These are phyloP conservation scores for Lactarius sp. DNA, from an alignment of 768 basidiomycete genomes.

Conservation along the genomic window DNA sequence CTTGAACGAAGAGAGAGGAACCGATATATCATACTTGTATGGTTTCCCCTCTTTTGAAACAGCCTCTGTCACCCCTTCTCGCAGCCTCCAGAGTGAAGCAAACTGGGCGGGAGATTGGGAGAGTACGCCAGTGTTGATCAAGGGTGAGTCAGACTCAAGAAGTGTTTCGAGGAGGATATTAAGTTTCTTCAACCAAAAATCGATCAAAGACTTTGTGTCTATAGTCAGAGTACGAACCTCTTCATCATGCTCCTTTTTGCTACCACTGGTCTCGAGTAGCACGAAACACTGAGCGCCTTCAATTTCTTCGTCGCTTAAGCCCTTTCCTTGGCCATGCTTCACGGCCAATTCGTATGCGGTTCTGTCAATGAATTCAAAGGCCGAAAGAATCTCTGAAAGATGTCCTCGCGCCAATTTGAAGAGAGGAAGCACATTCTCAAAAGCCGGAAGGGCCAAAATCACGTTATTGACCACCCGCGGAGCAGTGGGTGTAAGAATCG, in stretches of 20 bases:
- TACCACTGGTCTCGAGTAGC: slow-evolving; percentile 91
- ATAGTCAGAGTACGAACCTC: slow-evolving; percentile 49
- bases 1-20: slow-evolving; percentile 84
- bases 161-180: slow-evolving; percentile 70
- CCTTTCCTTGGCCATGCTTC: slow-evolving; percentile 75
- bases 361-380: slow-evolving; percentile 95
- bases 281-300: slow-evolving; percentile 84
- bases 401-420: slow-evolving; percentile 76
- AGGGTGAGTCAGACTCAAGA: slow-evolving; percentile 61
- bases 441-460: slow-evolving; percentile 83
- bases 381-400: slow-evolving; percentile 91
- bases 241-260: slow-evolving; percentile 87
- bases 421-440: slow-evolving; percentile 80
- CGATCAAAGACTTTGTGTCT: not conserved
- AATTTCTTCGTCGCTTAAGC: slow-evolving; percentile 67
- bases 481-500: slow-evolving; percentile 84
- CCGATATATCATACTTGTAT: slow-evolving; percentile 95
- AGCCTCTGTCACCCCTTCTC: slow-evolving; percentile 90
- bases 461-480: slow-evolving; percentile 86
- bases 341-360: slow-evolving; percentile 80
- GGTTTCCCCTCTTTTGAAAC: slow-evolving; percentile 89
- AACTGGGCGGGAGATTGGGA: slow-evolving; percentile 91
- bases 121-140: slow-evolving; percentile 86
- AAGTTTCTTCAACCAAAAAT: slow-evolving; percentile 63
- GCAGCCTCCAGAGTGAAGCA: slow-evolving; percentile 82